A percentile compares a stretch with the other conserved stretches of the same genome.
phyloP scores from a whole-genome alignment of 768 basidiomycete genomes.

The Serendipita sp. region DNA sequence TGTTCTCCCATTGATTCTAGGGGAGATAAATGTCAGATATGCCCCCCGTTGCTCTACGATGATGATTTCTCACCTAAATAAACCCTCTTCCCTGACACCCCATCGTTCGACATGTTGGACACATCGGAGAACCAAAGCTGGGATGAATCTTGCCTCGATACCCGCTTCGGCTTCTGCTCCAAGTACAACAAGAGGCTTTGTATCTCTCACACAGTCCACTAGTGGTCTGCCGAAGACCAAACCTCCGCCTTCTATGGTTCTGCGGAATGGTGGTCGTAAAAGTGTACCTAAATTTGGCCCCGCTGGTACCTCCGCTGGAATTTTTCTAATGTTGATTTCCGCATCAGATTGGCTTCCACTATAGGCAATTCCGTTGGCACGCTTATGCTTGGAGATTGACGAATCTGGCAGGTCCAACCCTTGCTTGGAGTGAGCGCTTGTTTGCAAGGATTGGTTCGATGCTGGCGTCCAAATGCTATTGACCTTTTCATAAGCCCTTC shows the following conservation, averaged over 20 bases:
- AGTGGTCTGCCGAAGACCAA: conserved; percentile 56
- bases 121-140: conserved; percentile 67
- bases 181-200: conserved; percentile 16
- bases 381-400: neutral
- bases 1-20: conserved; percentile 67
- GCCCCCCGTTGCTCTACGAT: conserved; percentile 9
- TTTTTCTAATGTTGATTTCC: neutral
- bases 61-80: conserved; percentile 52
- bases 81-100: conserved; percentile 75
- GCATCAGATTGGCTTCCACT: neutral
- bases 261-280: conserved; percentile 37
- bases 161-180: conserved; percentile 5
- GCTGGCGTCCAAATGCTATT: conserved; percentile 40
- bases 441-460: neutral
- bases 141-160: conserved; percentile 23
- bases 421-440: neutral
- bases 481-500: conserved; percentile 64
- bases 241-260: conserved; percentile 22
- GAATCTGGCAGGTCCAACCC: neutral
- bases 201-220: conserved; percentile 37
- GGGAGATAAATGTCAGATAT: conserved; percentile 14
- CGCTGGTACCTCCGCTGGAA: conserved; percentile 3
- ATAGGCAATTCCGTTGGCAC: neutral
- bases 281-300: conserved; percentile 40
- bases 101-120: conserved; percentile 67